phyloP scores from a whole-genome alignment of 345 rosid genomes.

The Geranium rotundifolium region DNA sequence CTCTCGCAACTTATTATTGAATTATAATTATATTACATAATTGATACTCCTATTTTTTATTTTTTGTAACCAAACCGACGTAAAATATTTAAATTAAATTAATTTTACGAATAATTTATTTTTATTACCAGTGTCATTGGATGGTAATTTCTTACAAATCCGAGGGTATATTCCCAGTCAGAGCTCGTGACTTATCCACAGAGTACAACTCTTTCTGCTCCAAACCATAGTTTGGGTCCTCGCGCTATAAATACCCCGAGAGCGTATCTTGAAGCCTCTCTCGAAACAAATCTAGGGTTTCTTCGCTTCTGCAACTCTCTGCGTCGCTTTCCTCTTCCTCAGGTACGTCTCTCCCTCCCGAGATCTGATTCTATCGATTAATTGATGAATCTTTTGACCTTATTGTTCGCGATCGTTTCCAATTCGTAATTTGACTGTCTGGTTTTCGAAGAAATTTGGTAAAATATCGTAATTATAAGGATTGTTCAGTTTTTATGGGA shows the following conservation, averaged over 20 bases:
- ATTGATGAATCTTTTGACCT: background rate
- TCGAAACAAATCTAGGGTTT: constrained; percentile 25
- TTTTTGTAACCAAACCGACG: too few relatives aligned
- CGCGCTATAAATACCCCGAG: constrained; percentile 7
- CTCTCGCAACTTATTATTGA: too few relatives aligned
- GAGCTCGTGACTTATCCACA: constrained; percentile 3
- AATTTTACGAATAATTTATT: too few relatives aligned
- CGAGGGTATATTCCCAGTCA: background rate
- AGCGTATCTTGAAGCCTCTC: background rate
- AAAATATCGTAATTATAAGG: background rate
- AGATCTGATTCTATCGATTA: background rate
- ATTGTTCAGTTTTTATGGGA: background rate
- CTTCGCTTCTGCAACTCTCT: background rate
- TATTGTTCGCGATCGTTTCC: background rate
- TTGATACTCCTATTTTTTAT: too few relatives aligned
- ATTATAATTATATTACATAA: too few relatives aligned
- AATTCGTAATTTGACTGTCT: background rate
- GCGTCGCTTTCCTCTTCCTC: background rate
- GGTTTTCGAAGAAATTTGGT: background rate
- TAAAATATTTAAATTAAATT: too few relatives aligned
- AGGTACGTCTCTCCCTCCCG: constrained; percentile 18
- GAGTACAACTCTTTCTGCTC: background rate
- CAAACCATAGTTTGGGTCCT: too few relatives aligned
- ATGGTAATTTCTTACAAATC: background rate
- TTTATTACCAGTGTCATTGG: too few relatives aligned